A percentile compares a stretch with the other conserved stretches of the same genome.
Conservation (phyloP, 257 asterid genomes). For the Solanum sparsipilum region DNA sequence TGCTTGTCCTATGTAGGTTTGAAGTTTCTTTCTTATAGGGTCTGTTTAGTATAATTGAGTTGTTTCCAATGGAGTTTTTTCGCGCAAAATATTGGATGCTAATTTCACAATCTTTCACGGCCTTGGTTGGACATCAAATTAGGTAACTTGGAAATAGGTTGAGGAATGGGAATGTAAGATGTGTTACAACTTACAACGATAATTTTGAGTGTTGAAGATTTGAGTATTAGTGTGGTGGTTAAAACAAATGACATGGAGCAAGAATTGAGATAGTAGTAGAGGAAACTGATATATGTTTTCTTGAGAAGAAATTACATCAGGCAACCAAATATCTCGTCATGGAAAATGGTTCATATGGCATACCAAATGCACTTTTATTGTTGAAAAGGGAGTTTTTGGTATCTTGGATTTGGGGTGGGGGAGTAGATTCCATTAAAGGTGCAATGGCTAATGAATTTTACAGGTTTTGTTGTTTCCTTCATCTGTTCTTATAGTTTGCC, state of each 20-base stretch:
- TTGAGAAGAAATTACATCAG: background rate
- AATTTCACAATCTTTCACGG: background rate
- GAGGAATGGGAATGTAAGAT: background rate
- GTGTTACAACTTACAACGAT: background rate
- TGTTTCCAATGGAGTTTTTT: background rate
- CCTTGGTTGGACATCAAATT: background rate
- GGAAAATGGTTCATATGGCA: background rate
- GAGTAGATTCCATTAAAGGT: background rate
- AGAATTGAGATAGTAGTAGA: background rate
- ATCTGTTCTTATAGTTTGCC: background rate
- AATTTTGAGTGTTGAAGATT: background rate
- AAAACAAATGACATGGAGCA: background rate
- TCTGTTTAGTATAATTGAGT: background rate
- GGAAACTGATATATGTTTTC: background rate
- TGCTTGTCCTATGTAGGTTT: background rate
- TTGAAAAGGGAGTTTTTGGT: background rate
- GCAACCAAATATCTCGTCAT: background rate
- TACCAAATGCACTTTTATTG: background rate
- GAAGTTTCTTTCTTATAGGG: background rate
- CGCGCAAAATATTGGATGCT: background rate
- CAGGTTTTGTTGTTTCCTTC: background rate
- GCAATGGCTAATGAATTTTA: background rate
- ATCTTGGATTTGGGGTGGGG: background rate
- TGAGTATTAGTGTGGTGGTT: background rate
- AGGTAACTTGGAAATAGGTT: background rate